A percentile compares a stretch with the other conserved stretches of the same genome.
Evolutionary conservation across 768 basidiomycete genomes (phyloP).

Genomic region (Porpolomopsis calyptriformis): DNA sequence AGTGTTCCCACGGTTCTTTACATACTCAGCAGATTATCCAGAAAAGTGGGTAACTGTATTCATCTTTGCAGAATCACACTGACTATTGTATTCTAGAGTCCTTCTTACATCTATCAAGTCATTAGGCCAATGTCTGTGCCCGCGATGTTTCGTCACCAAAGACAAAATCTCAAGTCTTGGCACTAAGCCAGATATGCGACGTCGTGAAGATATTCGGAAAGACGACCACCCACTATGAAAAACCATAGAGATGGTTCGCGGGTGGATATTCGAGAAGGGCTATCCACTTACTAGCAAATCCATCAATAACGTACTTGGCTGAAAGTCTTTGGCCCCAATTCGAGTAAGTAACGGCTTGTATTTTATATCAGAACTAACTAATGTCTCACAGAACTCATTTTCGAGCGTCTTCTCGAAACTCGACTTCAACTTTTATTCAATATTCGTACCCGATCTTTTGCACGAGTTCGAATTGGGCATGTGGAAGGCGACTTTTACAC

Average conservation of each 20-base stretch:
- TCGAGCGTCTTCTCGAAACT: background rate
- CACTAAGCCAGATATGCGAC: background rate
- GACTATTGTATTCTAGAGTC: constrained; percentile 6
- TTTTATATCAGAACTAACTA: background rate
- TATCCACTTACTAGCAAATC: background rate
- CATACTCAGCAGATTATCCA: constrained; percentile 21
- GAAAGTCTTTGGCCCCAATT: background rate
- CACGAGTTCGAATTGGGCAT: constrained; percentile 14
- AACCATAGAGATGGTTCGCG: background rate
- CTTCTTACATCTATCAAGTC: background rate
- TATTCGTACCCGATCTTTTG: background rate
- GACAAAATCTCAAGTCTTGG: background rate
- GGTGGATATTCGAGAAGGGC: background rate
- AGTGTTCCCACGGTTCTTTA: constrained; percentile 13
- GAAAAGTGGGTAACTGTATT: constrained; percentile 15
- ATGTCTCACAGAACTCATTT: background rate
- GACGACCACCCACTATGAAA: background rate
- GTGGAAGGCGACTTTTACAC: constrained; percentile 24
- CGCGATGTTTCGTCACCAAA: background rate
- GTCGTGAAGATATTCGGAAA: background rate
- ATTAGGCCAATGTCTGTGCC: background rate
- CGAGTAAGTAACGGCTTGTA: background rate
- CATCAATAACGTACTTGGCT: background rate
- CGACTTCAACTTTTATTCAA: background rate
- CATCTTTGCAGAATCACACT: background rate